phyloP scores from a whole-genome alignment of 257 asterid genomes.

The Coffea eugenioides region DNA sequence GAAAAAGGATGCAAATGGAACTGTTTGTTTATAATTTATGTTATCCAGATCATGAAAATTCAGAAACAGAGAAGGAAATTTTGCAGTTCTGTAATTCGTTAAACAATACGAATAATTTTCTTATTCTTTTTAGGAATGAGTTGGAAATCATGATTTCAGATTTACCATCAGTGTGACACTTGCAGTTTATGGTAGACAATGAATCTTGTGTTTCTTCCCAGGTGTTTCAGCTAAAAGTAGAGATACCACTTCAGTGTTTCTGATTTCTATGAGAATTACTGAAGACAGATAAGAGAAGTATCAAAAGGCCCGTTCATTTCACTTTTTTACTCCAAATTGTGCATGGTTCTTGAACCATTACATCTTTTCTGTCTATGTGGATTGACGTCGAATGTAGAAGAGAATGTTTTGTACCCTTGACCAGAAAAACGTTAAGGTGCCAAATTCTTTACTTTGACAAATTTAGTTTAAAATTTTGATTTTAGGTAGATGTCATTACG shows the following conservation, averaged over 20 bases:
- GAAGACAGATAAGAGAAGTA: not conserved
- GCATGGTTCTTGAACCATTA: not conserved
- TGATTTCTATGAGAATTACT: not conserved
- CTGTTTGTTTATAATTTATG: not conserved
- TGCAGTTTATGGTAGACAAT: not conserved
- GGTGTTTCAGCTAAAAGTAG: constrained; percentile 93
- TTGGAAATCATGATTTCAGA: too few relatives aligned
- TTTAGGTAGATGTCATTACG: too few relatives aligned
- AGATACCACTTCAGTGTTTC: constrained; percentile 42
- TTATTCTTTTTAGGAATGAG: too few relatives aligned
- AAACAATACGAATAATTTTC: not conserved
- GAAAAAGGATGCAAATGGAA: too few relatives aligned
- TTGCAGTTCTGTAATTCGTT: not conserved
- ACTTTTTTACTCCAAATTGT: not conserved
- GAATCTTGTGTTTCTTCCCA: constrained; percentile 21
- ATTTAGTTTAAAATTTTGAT: too few relatives aligned
- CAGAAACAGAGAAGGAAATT: not conserved
- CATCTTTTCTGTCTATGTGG: not conserved
- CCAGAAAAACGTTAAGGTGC: too few relatives aligned
- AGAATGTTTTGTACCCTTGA: too few relatives aligned
- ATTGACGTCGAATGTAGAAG: too few relatives aligned
- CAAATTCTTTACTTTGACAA: too few relatives aligned
- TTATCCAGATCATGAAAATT: not conserved
- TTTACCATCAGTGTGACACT: not conserved
- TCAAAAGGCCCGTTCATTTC: not conserved